Conservation (phyloP, 441 rosid genomes). For the Bocquillonia castaneifolia region DNA sequence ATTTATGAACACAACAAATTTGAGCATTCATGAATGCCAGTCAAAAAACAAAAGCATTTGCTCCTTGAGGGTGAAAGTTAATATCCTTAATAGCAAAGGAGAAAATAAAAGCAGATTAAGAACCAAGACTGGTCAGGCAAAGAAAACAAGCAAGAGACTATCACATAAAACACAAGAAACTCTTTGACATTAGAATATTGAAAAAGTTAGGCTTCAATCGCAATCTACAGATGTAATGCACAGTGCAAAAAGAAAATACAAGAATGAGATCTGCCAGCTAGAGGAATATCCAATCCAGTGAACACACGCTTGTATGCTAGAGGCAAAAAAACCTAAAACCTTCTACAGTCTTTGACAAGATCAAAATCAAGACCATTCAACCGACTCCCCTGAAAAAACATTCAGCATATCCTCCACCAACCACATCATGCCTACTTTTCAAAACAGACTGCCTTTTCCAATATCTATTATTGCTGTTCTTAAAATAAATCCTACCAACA, state of each 20-base stretch:
- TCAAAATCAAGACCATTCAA: neutral
- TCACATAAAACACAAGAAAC: neutral
- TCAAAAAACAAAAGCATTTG: no score
- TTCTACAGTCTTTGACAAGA: neutral
- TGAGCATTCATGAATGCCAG: neutral
- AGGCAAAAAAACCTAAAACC: neutral
- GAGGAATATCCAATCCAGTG: neutral
- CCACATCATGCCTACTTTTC: neutral
- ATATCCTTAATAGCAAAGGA: no score
- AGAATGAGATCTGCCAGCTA: neutral
- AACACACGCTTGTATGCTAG: neutral
- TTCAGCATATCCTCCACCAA: slow-evolving; percentile 2
- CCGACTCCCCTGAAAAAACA: neutral
- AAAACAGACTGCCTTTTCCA: no score
- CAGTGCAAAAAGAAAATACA: neutral
- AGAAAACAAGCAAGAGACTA: neutral
- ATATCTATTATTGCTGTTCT: neutral
- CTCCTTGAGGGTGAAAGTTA: no score
- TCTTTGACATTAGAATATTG: neutral
- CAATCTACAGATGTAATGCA: neutral
- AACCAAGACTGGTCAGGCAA: neutral
- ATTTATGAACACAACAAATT: neutral
- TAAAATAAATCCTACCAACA: neutral
- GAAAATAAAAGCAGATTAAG: neutral
- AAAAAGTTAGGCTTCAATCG: neutral